Evolutionary conservation across 225 moss, liverwort and hornwort species (phyloP), one percentile per base, ranked within the genome.

Genomic region (Takakia lepidozioides): DNA sequence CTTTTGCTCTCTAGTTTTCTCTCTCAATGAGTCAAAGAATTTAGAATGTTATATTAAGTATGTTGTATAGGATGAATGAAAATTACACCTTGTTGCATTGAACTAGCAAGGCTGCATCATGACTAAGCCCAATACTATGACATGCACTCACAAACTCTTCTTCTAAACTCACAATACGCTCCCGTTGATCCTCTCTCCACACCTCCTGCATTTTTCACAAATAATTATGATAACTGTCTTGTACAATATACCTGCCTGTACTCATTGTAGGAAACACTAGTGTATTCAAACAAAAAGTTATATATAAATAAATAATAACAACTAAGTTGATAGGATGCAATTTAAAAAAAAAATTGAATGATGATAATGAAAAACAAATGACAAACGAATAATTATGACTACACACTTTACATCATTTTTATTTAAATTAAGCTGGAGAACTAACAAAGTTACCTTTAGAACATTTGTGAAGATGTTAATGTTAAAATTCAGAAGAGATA

Each of bases 181-280:
- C 64, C 20, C 32, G 48, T 42, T 68, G 59, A 54, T 78, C 77
- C 22, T 72, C 68, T 61, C 63, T 56, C 77, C 77, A 78, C 14
- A 64, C 60, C 45, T 72, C 77, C 72, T 74, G 43, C 20, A 54
- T 10, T 28, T 19, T 19, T 50, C 18, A 22, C 21, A 27, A 2
- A n/a, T n/a, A 17, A 5, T 19, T 17, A 5, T 22, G 21, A 22
- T 8, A 48, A 25, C 9, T 41, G 2, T 16, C 17, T 41, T 10
- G 20, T 17, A 27, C 23, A 22, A 5, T 8, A 5, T 27, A 48
- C 26, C n/a, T n/a, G n/a, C n/a, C n/a, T n/a, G n/a, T n/a, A n/a
- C n/a, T n/a, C n/a, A n/a, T n/a, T n/a, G n/a, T n/a, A n/a, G n/a
- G n/a, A n/a, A n/a, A n/a, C n/a, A n/a, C n/a, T n/a, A n/a, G n/a